Evolutionary conservation across 768 basidiomycete genomes (phyloP).

Genomic region (Lentinula edodes): DNA sequence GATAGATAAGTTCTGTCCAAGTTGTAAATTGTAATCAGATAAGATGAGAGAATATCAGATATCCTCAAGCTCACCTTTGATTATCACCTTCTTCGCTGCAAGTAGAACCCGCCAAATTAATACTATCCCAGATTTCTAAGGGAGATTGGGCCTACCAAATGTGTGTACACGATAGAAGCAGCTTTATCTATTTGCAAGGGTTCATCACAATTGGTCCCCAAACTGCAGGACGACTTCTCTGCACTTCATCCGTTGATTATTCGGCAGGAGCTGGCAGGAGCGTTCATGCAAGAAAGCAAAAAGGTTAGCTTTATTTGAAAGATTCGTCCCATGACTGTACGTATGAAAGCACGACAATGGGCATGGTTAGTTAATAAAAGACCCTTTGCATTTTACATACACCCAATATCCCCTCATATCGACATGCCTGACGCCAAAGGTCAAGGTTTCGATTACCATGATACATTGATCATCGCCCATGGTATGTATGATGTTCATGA

Average conservation of each 20-base stretch:
- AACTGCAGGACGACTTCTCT: not conserved
- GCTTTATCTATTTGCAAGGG: not conserved
- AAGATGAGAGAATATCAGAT: not conserved
- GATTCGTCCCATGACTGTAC: not conserved
- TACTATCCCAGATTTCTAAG: not conserved
- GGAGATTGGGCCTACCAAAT: not conserved
- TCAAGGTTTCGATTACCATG: constrained; percentile 10
- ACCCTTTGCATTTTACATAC: not conserved
- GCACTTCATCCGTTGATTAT: not conserved
- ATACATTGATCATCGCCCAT: constrained; percentile 12
- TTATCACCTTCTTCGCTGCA: not conserved
- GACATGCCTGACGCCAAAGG: not conserved
- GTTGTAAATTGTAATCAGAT: not conserved
- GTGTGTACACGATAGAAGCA: not conserved
- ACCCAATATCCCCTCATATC: not conserved
- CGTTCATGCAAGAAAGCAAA: not conserved
- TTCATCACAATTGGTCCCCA: not conserved
- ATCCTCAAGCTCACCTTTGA: not conserved
- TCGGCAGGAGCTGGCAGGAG: not conserved
- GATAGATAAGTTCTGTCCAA: not conserved
- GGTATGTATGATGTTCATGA: not conserved
- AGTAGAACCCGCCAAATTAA: not conserved
- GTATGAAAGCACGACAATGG: not conserved
- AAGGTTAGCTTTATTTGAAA: not conserved
- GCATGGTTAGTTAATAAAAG: not conserved